phyloP scores from a whole-genome alignment of 148 eudicot genomes.

The Euryodendron excelsum region DNA sequence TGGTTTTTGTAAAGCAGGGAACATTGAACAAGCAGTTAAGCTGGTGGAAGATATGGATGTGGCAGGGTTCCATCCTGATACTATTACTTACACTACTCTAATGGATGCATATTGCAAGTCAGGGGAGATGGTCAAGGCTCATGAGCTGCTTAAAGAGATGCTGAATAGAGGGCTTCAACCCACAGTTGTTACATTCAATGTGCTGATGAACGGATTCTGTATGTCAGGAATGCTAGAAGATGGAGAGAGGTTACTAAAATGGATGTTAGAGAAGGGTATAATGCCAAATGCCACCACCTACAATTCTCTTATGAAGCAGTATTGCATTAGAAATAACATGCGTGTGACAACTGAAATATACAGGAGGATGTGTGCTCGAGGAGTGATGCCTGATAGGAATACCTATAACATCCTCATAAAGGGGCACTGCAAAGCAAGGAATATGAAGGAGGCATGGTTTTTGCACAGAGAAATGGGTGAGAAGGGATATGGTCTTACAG shows the following conservation, averaged over 20 bases:
- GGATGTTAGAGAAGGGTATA: conserved; percentile 86
- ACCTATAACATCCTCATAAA: conserved; percentile 76
- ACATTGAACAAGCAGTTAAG: conserved; percentile 59
- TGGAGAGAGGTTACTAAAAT: conserved; percentile 66
- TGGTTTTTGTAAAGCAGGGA: conserved; percentile 80
- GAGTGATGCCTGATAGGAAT: conserved; percentile 66
- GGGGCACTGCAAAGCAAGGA: conserved; percentile 93
- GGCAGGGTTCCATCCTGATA: conserved; percentile 68
- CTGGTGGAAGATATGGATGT: conserved; percentile 72
- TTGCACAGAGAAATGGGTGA: conserved; percentile 73
- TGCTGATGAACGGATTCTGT: conserved; percentile 88
- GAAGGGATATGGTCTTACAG: conserved; percentile 59
- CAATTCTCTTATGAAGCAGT: conserved; percentile 80
- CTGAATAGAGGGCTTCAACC: conserved; percentile 74
- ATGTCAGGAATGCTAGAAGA: conserved; percentile 82
- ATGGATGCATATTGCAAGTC: conserved; percentile 93
- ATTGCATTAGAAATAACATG: conserved; percentile 70
- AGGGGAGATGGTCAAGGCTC: conserved; percentile 67
- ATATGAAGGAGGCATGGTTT: conserved; percentile 94
- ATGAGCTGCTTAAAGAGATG: conserved; percentile 70
- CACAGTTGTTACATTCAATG: conserved; percentile 84
- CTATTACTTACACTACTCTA: conserved; percentile 75
- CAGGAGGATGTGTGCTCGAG: conserved; percentile 56
- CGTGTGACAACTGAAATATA: conserved; percentile 53
- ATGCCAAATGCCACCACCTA: conserved; percentile 82